Base-by-base conservation (phyloP, 345 rosid genomes). In the Rhodomyrtus tomentosa region DNA sequence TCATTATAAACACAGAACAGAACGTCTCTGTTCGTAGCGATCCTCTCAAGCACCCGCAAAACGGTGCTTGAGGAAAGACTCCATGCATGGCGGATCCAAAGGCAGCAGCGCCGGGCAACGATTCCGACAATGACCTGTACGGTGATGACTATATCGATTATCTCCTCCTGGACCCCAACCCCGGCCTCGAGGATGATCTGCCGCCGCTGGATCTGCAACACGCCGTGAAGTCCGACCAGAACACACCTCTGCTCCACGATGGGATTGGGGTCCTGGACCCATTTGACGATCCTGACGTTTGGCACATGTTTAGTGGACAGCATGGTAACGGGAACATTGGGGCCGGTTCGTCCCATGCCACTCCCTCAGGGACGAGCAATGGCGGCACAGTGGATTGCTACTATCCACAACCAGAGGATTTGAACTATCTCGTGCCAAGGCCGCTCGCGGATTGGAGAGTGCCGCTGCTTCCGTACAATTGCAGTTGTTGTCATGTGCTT, bases 401-500 rank as follows among this genome's bases (percentile, higher is more conserved):
- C 25, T 68, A 18, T 68, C 24, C 45, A 2, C 45, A 9, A 68
- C 45, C 45, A 5, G 45, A 68, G 45, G 79, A 68, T 8, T 68
- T 45, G 79, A 36, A 68, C 79, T 36, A 68, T 68, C 9, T 0
- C 6, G 45, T 36, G 79, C 79, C 62, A 32, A 82, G 5, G 83
- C 81, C 76, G 13, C 50, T 88, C 5, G 27, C 87, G 14, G 54
- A 50, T 55, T 87, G 91, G 91, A 90, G 93, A 1, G 84, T 40
- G 53, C 55, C 79, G 50, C 89, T 91, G 0, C 79, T 59, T 53
- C 91, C 91, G 2, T 88, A 82, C 84, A 38, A 40, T 11, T 92
- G 95, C 86, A 89, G 83, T 84, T 90, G 88, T 82, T 93, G 94
- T 84, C 90, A 81, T n/a, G 88, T 91, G 50, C 89, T 91, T 59